phyloP scores from a whole-genome alignment of 192 early-diverging fungal genomes.

The Umbelopsis vinacea region DNA sequence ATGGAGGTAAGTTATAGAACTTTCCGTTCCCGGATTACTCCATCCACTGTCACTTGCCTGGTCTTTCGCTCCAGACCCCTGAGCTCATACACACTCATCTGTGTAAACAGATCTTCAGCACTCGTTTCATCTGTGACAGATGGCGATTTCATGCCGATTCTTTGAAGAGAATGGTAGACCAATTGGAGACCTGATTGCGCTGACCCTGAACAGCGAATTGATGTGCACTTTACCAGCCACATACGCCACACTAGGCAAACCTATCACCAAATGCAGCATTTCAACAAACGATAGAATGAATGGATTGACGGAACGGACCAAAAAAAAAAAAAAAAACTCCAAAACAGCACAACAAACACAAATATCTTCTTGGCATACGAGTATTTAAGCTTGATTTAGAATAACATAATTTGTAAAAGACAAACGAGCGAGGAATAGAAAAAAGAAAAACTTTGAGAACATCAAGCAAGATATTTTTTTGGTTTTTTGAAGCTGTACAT shows the following conservation, averaged over 20 bases:
- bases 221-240: neutral
- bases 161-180: neutral
- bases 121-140: conserved; percentile 1
- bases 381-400: too few species aligned
- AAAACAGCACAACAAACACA: too few species aligned
- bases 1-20: neutral
- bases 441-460: too few species aligned
- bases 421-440: too few species aligned
- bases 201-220: neutral
- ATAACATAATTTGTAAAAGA: too few species aligned
- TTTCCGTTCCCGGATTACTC: too few species aligned
- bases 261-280: neutral
- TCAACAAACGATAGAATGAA: neutral
- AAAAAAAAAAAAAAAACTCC: too few species aligned
- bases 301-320: neutral
- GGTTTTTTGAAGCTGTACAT: neutral
- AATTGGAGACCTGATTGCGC: neutral
- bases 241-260: neutral
- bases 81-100: conserved; percentile 9
- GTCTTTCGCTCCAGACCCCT: conserved; percentile 10
- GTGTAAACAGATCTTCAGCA: conserved; percentile 4
- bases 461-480: too few species aligned
- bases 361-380: too few species aligned
- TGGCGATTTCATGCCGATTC: conserved; percentile 17
- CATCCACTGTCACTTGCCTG: neutral